Percentiles rank a stretch among this genome's conserved stretches.
These are phyloP conservation scores for Microglena sp. DNA, from an alignment of 139 green algal species.

Conservation along the genomic window DNA sequence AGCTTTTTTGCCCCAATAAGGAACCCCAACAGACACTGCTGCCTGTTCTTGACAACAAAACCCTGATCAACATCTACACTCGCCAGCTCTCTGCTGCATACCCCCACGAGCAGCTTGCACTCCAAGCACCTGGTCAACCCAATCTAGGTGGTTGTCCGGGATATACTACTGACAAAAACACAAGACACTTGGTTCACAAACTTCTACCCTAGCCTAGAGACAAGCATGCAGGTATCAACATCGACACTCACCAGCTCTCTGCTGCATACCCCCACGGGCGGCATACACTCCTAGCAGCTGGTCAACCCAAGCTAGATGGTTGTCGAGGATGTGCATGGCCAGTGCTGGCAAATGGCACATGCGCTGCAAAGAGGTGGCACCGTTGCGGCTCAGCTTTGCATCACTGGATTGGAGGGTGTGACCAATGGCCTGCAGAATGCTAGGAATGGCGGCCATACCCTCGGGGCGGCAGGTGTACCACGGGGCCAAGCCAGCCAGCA, in stretches of 20 bases:
- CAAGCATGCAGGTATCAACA: too few relatives aligned
- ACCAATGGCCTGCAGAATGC: slow-evolving; percentile 21
- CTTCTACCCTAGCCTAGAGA: too few relatives aligned
- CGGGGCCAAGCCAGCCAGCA: slow-evolving; percentile 40
- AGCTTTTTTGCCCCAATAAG: too few relatives aligned
- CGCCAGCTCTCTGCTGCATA: slow-evolving; percentile 1
- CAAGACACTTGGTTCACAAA: too few relatives aligned
- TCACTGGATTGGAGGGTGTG: slow-evolving; percentile 16
- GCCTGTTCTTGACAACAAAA: too few relatives aligned
- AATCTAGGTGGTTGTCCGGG: slow-evolving; percentile 12
- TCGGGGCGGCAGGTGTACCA: slow-evolving; percentile 24
- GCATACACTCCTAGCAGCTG: slow-evolving; percentile 15
- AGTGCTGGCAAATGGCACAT: slow-evolving; percentile 20
- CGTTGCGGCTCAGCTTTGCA: slow-evolving; percentile 46
- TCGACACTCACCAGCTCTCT: neutral
- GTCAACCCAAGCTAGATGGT: slow-evolving; percentile 18
- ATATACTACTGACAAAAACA: too few relatives aligned
- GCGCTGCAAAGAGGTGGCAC: slow-evolving; percentile 36
- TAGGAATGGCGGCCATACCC: slow-evolving; percentile 2
- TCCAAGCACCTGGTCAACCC: slow-evolving; percentile 22
- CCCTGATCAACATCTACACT: too few relatives aligned
- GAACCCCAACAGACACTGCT: too few relatives aligned
- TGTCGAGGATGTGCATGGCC: slow-evolving; percentile 15
- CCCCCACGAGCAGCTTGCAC: neutral
- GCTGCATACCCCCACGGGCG: neutral